Evolutionary conservation across 176 grass and related monocot species (phyloP).

Genomic region (Paspalum notatum): DNA sequence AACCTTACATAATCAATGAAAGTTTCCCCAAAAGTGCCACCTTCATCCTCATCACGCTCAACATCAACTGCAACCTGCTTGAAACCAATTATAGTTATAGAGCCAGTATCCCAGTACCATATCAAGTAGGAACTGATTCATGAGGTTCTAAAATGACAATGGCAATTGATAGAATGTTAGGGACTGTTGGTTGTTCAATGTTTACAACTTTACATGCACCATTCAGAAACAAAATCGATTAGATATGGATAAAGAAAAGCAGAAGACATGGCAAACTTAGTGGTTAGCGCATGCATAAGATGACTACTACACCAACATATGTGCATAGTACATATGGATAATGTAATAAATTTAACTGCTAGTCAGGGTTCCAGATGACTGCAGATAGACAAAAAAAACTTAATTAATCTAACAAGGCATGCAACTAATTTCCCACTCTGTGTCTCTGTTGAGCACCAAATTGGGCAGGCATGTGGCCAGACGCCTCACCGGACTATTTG

Average conservation of each 20-base stretch:
- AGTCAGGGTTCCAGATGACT: background rate
- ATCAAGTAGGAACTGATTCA: background rate
- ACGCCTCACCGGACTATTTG: too few species aligned
- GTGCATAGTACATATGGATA: background rate
- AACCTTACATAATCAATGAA: conserved; percentile 88
- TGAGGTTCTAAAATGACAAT: conserved; percentile 5
- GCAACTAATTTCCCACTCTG: background rate
- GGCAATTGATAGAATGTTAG: conserved; percentile 6
- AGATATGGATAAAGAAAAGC: conserved; percentile 7
- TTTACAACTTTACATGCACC: background rate
- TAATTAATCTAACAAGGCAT: background rate
- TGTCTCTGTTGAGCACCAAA: background rate
- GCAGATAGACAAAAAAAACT: background rate
- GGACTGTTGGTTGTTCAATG: background rate
- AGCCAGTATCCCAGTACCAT: conserved; percentile 1
- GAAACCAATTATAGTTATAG: conserved; percentile 36
- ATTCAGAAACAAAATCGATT: conserved; percentile 15
- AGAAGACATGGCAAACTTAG: background rate
- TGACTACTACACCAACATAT: background rate
- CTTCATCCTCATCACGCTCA: conserved; percentile 95
- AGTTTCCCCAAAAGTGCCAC: conserved; percentile 77
- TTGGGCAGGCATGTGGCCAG: too few species aligned
- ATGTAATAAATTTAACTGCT: conserved; percentile 22
- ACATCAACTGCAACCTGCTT: conserved; percentile 85
- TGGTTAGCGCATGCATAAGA: background rate